Percentiles rank a stretch among this genome's conserved stretches.
Evolutionary conservation across 371 early-diverging fungal species (phyloP).

Genomic region (Scutellospora calospora): DNA sequence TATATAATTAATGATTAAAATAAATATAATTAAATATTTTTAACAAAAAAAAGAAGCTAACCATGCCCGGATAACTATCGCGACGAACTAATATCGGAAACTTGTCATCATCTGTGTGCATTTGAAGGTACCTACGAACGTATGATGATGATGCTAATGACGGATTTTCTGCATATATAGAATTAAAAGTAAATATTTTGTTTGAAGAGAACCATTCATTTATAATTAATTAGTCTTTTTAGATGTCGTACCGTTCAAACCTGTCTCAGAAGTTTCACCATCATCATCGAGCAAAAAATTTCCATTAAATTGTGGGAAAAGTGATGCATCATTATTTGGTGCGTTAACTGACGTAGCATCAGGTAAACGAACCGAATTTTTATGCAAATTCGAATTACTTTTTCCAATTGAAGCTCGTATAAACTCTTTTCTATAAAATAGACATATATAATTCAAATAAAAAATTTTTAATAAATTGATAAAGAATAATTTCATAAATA

Average conservation of each 20-base stretch:
- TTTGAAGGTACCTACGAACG: slow-evolving; percentile 52
- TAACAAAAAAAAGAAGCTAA: neutral
- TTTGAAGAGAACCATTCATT: neutral
- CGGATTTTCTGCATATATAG: neutral
- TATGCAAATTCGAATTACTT: neutral
- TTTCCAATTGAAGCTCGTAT: neutral
- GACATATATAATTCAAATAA: neutral
- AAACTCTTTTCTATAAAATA: slow-evolving; percentile 13
- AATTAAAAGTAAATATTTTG: neutral
- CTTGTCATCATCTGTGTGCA: slow-evolving; percentile 50
- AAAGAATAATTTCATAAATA: neutral
- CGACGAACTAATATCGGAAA: slow-evolving; percentile 53
- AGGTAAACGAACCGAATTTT: slow-evolving; percentile 22
- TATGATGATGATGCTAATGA: slow-evolving; percentile 44
- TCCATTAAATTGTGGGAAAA: slow-evolving; percentile 44
- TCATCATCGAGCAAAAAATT: slow-evolving; percentile 46
- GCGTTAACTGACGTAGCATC: neutral
- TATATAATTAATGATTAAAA: no score
- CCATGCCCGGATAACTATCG: slow-evolving; percentile 47
- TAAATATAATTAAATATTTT: no score
- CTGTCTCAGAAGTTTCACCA: slow-evolving; percentile 22
- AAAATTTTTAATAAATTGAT: neutral
- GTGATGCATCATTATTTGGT: slow-evolving; percentile 21
- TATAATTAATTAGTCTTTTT: neutral
- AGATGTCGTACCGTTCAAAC: neutral